Percentiles rank a stretch among this genome's conserved stretches.
Evolutionary conservation across 2,329 filamentous ascomycete species (phyloP).

Genomic region (Aspergillus novoparasiticus): DNA sequence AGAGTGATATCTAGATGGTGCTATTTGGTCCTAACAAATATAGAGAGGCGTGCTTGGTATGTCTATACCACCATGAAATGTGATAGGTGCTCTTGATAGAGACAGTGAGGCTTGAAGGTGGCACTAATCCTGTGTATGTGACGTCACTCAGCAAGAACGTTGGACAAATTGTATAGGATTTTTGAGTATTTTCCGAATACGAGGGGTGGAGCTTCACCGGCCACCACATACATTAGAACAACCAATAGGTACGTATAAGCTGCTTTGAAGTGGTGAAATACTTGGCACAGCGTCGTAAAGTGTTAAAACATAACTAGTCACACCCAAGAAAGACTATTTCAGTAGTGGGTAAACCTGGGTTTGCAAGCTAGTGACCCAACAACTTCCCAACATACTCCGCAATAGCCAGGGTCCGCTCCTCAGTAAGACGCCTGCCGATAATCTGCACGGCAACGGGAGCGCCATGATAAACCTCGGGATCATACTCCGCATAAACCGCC

Average conservation of each 20-base stretch:
- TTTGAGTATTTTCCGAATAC: background rate
- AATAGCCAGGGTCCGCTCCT: constrained; percentile 48
- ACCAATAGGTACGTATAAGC: background rate
- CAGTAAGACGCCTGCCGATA: constrained; percentile 46
- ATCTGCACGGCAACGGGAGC: constrained; percentile 49
- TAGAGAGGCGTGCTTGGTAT: background rate
- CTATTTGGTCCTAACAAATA: fast-evolving
- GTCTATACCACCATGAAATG: background rate
- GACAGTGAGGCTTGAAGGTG: fast-evolving
- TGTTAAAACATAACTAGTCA: background rate
- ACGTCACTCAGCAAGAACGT: background rate
- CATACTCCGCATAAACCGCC: constrained; percentile 49
- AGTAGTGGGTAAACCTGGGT: background rate
- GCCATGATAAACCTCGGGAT: constrained; percentile 48
- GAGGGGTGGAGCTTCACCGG: background rate
- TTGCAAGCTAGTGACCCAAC: background rate
- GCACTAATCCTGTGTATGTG: background rate
- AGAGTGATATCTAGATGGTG: no score
- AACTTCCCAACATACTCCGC: constrained; percentile 27
- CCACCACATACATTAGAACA: background rate
- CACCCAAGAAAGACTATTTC: background rate
- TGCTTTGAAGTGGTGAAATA: background rate
- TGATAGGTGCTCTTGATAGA: background rate
- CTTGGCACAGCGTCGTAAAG: background rate
- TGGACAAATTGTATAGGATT: background rate